Evolutionary conservation across 2,329 filamentous ascomycete species (phyloP).

Genomic region (Drechslerella dactyloides): DNA sequence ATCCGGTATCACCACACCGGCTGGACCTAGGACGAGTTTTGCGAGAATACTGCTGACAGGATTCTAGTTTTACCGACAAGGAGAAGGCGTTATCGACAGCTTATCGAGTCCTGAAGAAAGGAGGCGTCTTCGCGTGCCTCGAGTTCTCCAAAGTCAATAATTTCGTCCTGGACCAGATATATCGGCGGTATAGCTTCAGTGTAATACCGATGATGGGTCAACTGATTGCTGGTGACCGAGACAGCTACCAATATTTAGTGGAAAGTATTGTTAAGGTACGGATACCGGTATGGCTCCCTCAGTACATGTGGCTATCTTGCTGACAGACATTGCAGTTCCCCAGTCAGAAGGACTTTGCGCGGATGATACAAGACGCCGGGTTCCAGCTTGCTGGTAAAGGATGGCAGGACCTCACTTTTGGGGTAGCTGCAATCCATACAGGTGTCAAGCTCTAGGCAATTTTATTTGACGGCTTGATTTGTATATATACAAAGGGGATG

Average conservation of each 20-base stretch:
- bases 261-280: constrained; percentile 84
- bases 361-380: constrained; percentile 82
- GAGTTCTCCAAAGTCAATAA: constrained; percentile 90
- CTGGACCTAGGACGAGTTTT: background rate
- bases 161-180: constrained; percentile 78
- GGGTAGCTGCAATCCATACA: constrained; percentile 95
- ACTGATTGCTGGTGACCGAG: constrained; percentile 87
- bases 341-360: constrained; percentile 79
- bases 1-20: background rate
- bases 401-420: constrained; percentile 88
- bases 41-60: constrained; percentile 9
- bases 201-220: constrained; percentile 96
- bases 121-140: constrained; percentile 93
- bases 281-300: background rate
- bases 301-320: background rate
- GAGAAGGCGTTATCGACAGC: constrained; percentile 81
- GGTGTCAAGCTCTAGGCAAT: constrained; percentile 75
- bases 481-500: constrained; percentile 40
- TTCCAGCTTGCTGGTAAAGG: constrained; percentile 82
- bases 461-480: constrained; percentile 34
- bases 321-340: constrained; percentile 68
- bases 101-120: constrained; percentile 85
- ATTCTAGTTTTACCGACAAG: constrained; percentile 79
- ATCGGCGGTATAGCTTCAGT: constrained; percentile 94
- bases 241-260: constrained; percentile 97